Base-by-base conservation (phyloP, 106 monocot genomes). In the Triglochin maritima region DNA sequence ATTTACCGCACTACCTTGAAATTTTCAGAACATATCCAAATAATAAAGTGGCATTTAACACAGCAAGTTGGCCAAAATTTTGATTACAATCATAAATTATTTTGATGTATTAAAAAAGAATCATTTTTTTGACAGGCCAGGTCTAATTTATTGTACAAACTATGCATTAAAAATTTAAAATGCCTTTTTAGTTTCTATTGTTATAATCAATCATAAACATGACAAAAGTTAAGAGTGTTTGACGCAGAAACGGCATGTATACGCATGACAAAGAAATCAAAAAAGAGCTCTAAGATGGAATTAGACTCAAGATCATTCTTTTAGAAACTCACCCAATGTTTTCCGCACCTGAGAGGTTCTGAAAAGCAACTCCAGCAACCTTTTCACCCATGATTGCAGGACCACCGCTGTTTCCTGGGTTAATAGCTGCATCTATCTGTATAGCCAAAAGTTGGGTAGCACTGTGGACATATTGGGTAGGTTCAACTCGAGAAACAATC, bases 401-500 rank as follows among this genome's bases (percentile, higher is more conserved):
- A 47, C 98, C 98, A 44, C 98, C 98, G 71, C 91, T 92, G 48
- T 98, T 98, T 15, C 98, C 98, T 60, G 98, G 98, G 59, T 98
- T 98, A 65, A 98, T 98, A 63, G 98, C 98, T 44, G 98, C 98
- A 81, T 98, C 98, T 47, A 98, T 98, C 74, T 98, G 98, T 69
- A 98, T 98, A 51, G 98, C 98, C 91, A 98, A 88, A 64, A 98
- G 88, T 78, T 98, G 98, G 17, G 84, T 81, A 49, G 98, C 98
- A 62, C 98, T 92, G 81, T 98, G 98, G 17, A 88, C 98, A 82
- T 98, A 98, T 60, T 98, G 98, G 42, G 91, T 98, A 3, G 88
- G 98, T 65, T 98, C 98, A 62, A 98, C 98, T 72, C 98, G 81
- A 48, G 98, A 98, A 61, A 98, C 98, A 54, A 98, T 92, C 13